These are phyloP conservation scores for Thymus quinquecostatus DNA, from an alignment of 257 asterid species.

Conservation along the genomic window DNA sequence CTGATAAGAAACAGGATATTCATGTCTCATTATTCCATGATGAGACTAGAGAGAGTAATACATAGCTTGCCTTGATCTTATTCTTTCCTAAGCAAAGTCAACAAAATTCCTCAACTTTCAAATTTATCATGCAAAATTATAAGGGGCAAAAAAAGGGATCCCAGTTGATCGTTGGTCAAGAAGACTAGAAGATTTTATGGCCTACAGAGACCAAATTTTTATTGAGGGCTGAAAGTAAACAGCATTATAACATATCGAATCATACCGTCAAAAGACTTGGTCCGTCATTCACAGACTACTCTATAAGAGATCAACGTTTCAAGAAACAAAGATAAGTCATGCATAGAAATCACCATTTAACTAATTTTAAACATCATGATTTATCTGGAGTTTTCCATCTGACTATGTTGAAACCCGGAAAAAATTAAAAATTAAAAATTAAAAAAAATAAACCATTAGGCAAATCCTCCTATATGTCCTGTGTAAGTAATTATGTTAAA, in stretches of 20 bases:
- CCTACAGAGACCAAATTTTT: constrained; percentile 5
- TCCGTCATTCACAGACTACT: neutral
- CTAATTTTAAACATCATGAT: no score
- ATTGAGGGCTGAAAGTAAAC: neutral
- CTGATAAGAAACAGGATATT: constrained; percentile 19
- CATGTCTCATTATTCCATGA: constrained; percentile 12
- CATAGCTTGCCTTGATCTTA: constrained; percentile 19
- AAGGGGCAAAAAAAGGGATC: constrained; percentile 1
- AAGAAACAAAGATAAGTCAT: neutral
- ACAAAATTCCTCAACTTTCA: constrained; percentile 1
- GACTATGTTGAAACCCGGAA: neutral
- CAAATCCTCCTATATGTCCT: constrained; percentile 1
- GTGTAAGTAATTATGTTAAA: neutral
- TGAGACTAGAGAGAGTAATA: constrained; percentile 17
- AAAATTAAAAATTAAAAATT: neutral
- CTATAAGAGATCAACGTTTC: neutral
- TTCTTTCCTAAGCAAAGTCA: constrained; percentile 21
- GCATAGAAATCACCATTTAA: neutral
- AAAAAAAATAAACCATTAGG: neutral
- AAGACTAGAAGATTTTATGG: neutral
- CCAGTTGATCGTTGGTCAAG: constrained; percentile 2
- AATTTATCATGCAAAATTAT: neutral
- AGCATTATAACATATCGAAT: constrained; percentile 3
- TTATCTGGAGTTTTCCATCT: neutral
- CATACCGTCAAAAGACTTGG: constrained; percentile 11